Percentiles rank a stretch among this genome's conserved stretches.
phyloP scores from a whole-genome alignment of 176 grass and related monocot genomes.

The Themeda triandra region DNA sequence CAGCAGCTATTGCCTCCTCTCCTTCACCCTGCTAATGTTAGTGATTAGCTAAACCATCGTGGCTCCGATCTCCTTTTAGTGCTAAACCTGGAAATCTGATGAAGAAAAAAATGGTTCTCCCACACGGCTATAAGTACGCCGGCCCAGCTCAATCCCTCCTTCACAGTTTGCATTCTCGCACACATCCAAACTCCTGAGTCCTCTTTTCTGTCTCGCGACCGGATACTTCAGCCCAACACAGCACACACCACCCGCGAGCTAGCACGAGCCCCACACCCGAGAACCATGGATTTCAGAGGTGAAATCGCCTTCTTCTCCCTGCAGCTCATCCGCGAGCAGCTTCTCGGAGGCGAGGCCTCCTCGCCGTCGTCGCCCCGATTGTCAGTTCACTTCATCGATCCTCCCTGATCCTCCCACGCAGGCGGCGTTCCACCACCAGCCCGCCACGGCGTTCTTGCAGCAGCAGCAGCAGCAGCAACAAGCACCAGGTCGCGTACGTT shows the following conservation, averaged over 20 bases:
- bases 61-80: neutral
- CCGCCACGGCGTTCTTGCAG: neutral
- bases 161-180: slow-evolving; percentile 14
- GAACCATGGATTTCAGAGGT: slow-evolving; percentile 44
- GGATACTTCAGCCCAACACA: neutral
- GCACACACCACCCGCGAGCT: neutral
- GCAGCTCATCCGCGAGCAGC: slow-evolving; percentile 45
- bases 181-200: slow-evolving; percentile 16
- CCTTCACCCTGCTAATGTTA: too few species aligned
- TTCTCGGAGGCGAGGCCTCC: slow-evolving; percentile 34
- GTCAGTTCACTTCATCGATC: neutral
- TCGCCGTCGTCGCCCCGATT: neutral
- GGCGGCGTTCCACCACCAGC: neutral
- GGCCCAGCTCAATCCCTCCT: neutral
- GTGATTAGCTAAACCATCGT: too few species aligned
- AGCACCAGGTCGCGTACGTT: too few species aligned
- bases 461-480: neutral
- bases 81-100: neutral
- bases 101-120: neutral
- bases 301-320: slow-evolving; percentile 39
- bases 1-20: too few species aligned
- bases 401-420: neutral
- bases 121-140: slow-evolving; percentile 39
- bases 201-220: neutral
- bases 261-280: neutral